Evolutionary conservation across 1,284 basidiomycete genomes (phyloP).

Genomic region (Trametes hirsuta): DNA sequence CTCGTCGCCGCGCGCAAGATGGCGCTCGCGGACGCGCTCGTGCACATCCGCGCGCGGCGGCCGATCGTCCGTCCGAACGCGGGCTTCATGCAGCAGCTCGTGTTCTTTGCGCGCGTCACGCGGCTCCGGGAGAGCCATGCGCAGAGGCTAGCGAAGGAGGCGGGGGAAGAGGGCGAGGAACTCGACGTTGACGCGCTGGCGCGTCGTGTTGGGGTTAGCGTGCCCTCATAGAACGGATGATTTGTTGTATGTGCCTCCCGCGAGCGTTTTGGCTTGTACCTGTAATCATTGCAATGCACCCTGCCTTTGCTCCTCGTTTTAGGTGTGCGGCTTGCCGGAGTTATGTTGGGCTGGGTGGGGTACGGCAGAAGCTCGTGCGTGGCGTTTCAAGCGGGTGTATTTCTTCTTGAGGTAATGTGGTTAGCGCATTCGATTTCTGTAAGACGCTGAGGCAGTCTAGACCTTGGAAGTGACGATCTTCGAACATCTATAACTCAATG

Average conservation of each 20-base stretch:
- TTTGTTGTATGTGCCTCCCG: no score
- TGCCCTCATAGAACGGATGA: not conserved
- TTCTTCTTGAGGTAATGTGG: no score
- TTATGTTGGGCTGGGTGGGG: no score
- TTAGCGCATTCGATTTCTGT: no score
- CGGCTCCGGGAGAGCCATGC: constrained; percentile 11
- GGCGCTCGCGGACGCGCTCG: constrained; percentile 31
- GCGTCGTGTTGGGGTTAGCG: constrained; percentile 5
- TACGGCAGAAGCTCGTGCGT: no score
- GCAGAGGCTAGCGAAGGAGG: not conserved
- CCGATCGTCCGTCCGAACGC: constrained; percentile 34
- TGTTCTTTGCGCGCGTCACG: constrained; percentile 26
- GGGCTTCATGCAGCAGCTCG: constrained; percentile 35
- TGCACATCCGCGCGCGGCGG: constrained; percentile 26
- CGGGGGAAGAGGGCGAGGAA: not conserved
- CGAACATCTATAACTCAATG: not conserved
- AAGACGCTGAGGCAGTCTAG: no score
- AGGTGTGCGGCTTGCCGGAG: no score
- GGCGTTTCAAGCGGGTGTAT: no score
- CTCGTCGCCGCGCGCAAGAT: constrained; percentile 40
- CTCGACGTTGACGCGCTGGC: constrained; percentile 12
- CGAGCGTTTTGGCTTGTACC: no score
- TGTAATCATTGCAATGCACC: no score
- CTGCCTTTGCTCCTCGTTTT: no score
- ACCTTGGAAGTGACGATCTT: not conserved